Base-by-base conservation (phyloP, 371 early-diverging fungal species). In the Mucor racemosus region DNA sequence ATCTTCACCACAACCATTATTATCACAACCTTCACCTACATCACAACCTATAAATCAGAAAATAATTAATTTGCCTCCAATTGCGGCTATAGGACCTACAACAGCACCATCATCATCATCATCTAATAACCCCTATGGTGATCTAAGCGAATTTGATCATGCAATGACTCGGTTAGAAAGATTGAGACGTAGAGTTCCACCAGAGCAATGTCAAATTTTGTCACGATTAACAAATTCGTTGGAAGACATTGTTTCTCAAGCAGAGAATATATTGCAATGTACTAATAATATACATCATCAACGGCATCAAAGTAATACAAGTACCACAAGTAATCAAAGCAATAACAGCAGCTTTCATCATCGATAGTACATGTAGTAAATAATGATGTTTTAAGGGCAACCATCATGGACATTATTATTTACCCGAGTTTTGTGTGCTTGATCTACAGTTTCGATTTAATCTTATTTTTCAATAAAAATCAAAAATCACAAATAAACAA, bases 61-160 rank as follows among this genome's bases (percentile, higher is more conserved):
- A 31, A 8, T 15, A 17, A n/a, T 35, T 3, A 48, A 48, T 48
- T 34, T 58, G 48, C 65, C 60, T 7, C 60, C 41, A 10, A 60
- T 39, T 60, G 13, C 50, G 21, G 21, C 50, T 8, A 26, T 21
- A 7, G 48, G 48, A 19, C 35, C 19, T 13, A 46, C 31, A 41
- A 10, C 38, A 15, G 42, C 42, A 41, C 9, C 11, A 41, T 0
- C 42, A 41, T 0, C 42, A 15, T 0, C 42, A 10, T 14, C 42
- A 14, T 11, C n/a, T 14, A 60, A 48, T 0, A 61, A 68, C 26
- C 67, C 74, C 7, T 70, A 76, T 46, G 35, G 56, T 8, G 67
- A 76, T 41, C 44, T 76, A 10, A 21, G 5, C 8, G 71, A 73
- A 44, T 76, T 73, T 50, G 76, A 76, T 54, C 50, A 64, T 31